Evolutionary conservation across 2,329 filamentous ascomycete genomes (phyloP), one percentile per base, ranked within the genome.

Genomic region (Aspergillus felis): DNA sequence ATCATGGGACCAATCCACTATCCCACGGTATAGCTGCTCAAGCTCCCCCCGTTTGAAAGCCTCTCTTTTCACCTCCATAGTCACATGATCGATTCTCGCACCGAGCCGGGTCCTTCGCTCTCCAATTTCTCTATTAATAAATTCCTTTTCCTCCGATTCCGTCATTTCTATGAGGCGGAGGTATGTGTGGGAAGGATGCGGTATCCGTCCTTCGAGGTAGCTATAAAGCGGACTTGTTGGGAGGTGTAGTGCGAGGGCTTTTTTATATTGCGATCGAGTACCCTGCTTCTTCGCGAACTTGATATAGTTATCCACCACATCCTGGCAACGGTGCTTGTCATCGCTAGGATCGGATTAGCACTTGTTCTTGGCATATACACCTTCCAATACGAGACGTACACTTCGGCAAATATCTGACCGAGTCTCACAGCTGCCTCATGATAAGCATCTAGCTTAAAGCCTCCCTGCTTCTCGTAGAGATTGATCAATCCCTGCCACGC

Each of bases 401-500:
- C 80, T 56, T 87, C 82, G 29, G 84, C 83, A 66, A 89, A 92
- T 52, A 96, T 86, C 54, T 87, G 82, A 7, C 90, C 91, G 48
- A 97, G 80, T 59, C 82, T 86, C 57, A 92, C 74, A 1, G 87
- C 88, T 1, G 89, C 90, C 49, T 85, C 78, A 50, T 89, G 87
- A 69, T 96, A 96, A 51, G 87, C 82, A 55, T 84, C 81, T 14
- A 97, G 77, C 66, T 88, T 90, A 55, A 83, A 81, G 29, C 79
- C 74, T 17, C 85, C 87, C 68, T 92, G 89, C 66, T 86, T 88
- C 75, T 96, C 91, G 71, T 91, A 97, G 29, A 97, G 76, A 68
- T 87, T 90, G 72, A 94, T 84, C 49, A 99, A 79, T 1, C 94
- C 94, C 71, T 96, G 90, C 91, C 91, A 97, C 63, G 90, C 90